These are phyloP conservation scores for Cytospora mali DNA, from an alignment of 2,329 filamentous ascomycete genomes.

Conservation along the genomic window DNA sequence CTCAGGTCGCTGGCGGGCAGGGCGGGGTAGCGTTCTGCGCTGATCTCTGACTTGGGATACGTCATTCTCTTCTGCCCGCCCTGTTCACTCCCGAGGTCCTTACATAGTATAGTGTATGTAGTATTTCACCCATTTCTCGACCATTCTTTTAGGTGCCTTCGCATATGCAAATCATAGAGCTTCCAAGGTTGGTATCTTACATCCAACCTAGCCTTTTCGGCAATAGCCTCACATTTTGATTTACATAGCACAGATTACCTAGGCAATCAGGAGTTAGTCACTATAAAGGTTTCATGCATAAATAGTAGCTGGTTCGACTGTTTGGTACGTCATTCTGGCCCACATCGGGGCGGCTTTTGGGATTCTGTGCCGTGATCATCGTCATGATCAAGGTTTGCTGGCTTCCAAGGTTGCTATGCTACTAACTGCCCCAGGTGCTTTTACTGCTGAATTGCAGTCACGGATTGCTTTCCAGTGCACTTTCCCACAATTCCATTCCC, in stretches of 20 bases:
- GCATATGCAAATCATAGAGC: no score
- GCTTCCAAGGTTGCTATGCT: background rate
- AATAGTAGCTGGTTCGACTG: background rate
- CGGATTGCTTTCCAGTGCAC: background rate
- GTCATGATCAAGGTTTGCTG: background rate
- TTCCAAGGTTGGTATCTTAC: no score
- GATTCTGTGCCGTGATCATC: background rate
- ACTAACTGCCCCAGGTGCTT: background rate
- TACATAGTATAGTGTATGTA: no score
- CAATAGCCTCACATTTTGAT: background rate
- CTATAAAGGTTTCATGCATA: no score
- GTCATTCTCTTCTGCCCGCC: background rate
- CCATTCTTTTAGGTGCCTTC: no score
- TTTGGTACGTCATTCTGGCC: background rate
- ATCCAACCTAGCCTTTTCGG: no score
- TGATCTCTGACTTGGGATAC: background rate
- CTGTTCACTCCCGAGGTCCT: no score
- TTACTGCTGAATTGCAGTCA: background rate
- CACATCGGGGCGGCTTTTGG: background rate
- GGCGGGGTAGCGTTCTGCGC: background rate
- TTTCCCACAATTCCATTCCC: constrained; percentile 2
- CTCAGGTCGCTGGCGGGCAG: background rate
- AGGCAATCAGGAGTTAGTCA: background rate
- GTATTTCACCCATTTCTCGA: no score
- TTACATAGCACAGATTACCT: background rate